A percentile compares a stretch with the other conserved stretches of the same genome.
Evolutionary conservation across 2,329 filamentous ascomycete genomes (phyloP).

Genomic region (Ophiostoma tasmaniense): DNA sequence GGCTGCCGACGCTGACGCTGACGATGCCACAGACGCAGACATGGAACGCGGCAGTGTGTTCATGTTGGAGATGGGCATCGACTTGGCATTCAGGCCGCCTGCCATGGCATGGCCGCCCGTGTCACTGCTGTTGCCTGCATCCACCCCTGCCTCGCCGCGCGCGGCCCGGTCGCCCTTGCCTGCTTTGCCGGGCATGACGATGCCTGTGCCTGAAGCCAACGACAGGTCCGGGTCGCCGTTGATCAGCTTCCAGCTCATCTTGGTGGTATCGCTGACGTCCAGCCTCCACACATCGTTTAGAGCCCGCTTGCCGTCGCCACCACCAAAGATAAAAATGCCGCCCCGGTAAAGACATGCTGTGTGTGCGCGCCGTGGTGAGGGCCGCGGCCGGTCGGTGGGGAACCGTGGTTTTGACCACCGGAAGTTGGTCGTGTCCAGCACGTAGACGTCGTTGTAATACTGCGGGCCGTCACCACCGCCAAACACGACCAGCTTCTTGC

Average conservation of each 20-base stretch:
- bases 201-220: neutral
- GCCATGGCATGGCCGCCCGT: neutral
- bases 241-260: constrained; percentile 61
- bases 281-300: constrained; percentile 66
- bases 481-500: constrained; percentile 60
- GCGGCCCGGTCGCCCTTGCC: constrained; percentile 3
- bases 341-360: constrained; percentile 65
- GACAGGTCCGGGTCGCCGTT: constrained; percentile 34
- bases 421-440: constrained; percentile 62
- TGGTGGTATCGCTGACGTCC: constrained; percentile 56
- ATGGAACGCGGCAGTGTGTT: neutral
- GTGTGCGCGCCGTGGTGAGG: constrained; percentile 56
- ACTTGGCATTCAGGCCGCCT: neutral
- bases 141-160: neutral
- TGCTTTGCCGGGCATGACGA: neutral
- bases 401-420: constrained; percentile 57
- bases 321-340: constrained; percentile 64
- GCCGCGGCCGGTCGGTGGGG: constrained; percentile 43
- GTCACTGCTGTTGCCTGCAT: constrained; percentile 1
- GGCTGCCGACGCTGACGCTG: neutral
- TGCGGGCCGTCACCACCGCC: constrained; percentile 61
- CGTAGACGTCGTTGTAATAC: constrained; percentile 65
- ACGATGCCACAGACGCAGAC: constrained; percentile 12
- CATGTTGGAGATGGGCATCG: constrained; percentile 12
- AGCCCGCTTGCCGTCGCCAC: constrained; percentile 60